phyloP scores from a whole-genome alignment of 345 rosid species.

The Corymbia maculata region DNA sequence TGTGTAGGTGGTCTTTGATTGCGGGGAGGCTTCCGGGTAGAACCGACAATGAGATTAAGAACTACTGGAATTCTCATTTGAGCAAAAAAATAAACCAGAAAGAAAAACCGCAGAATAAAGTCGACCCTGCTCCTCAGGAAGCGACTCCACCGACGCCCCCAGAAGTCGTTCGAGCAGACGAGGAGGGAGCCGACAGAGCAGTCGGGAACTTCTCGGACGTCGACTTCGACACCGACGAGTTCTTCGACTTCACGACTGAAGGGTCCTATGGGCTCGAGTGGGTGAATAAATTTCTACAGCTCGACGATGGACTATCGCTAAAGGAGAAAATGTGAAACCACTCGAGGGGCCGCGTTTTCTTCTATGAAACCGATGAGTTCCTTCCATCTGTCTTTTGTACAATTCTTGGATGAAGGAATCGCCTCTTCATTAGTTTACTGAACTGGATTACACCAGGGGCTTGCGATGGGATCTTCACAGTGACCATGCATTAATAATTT shows the following conservation, averaged over 20 bases:
- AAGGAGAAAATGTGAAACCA: not conserved
- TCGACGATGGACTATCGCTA: slow-evolving; percentile 14
- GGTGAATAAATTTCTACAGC: slow-evolving; percentile 29
- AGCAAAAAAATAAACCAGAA: slow-evolving; percentile 33
- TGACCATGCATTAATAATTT: not conserved
- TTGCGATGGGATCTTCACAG: not conserved
- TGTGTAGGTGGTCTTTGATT: slow-evolving; percentile 48
- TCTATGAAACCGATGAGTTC: not conserved
- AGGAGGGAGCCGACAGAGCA: not conserved
- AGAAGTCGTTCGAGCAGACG: not conserved
- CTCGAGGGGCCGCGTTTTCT: not conserved
- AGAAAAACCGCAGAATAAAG: slow-evolving; percentile 3
- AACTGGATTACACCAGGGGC: not conserved
- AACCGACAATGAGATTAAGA: slow-evolving; percentile 65
- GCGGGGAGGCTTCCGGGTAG: slow-evolving; percentile 71
- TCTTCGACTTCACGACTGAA: slow-evolving; percentile 27
- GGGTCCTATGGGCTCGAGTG: slow-evolving; percentile 32
- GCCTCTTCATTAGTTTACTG: not conserved
- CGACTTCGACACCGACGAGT: slow-evolving; percentile 15
- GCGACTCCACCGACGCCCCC: not conserved
- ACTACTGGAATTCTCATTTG: slow-evolving; percentile 69
- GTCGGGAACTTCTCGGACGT: not conserved
- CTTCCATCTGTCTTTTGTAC: not conserved
- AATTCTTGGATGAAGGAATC: not conserved
- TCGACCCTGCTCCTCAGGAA: not conserved